These are phyloP conservation scores for Casaregolazyma lundiana DNA, from an alignment of 1,139 yeast species.

Conservation along the genomic window DNA sequence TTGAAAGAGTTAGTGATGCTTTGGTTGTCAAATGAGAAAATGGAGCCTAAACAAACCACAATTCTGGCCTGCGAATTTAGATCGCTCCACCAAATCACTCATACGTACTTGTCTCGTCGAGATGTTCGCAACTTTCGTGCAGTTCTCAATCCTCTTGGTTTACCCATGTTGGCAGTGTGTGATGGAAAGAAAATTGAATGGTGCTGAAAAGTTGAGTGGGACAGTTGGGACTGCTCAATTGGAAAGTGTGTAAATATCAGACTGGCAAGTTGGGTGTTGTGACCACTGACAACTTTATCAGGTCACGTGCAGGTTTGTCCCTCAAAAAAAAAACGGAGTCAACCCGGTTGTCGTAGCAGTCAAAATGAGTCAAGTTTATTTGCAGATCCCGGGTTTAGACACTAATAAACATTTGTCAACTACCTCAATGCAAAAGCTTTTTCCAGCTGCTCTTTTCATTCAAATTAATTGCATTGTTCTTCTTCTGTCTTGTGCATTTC, in stretches of 20 bases:
- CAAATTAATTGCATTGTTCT: no score
- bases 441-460: no score
- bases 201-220: conserved; percentile 4
- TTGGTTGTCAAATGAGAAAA: background rate
- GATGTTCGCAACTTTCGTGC: conserved; percentile 99
- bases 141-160: conserved; percentile 98
- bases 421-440: no score
- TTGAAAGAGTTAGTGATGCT: conserved; percentile 20
- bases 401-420: no score
- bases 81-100: conserved; percentile 24
- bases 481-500: no score
- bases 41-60: background rate
- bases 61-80: no score
- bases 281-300: no score
- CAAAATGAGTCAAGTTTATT: no score
- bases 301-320: no score
- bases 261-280: background rate
- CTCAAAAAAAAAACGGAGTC: no score
- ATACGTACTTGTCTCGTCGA: conserved; percentile 86
- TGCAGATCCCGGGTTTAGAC: no score
- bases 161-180: conserved; percentile 52
- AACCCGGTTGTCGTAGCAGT: no score
- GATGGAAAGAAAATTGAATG: conserved; percentile 10
- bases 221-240: conserved; percentile 4
- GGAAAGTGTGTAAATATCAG: background rate